Evolutionary conservation across 345 rosid species (phyloP), one percentile per base, ranked within the genome.

Genomic region (Sisymbrium altissimum): DNA sequence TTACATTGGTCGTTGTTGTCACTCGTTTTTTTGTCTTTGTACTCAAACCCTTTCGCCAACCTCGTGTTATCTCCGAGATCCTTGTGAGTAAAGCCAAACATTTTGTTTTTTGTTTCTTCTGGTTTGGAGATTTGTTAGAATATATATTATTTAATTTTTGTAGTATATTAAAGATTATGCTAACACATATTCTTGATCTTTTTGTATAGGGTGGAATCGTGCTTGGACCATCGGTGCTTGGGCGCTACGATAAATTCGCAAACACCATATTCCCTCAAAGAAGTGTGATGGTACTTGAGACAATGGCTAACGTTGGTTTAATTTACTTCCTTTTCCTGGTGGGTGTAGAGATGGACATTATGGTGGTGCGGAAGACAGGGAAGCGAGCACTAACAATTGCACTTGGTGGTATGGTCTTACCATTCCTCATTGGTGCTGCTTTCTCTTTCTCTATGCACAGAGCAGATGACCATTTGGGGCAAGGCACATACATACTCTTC

Each of bases 221-320:
- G 10, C 73, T 94, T 14, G 99, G 99, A 17, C 97, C 99, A 1
- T 89, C 99, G 0, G 87, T 87, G 10, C 86, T 92, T 1, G 97
- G 97, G 17, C 82, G 84, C 6, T 83, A 45, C 27, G 0, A 8
- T 1, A 12, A 0, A 30, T 86, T 90, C 5, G 82, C 92, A 6
- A 64, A 64, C 19, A 66, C 82, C 0, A 14, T 95, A 1, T 95
- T 95, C 64, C 99, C 99, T 7, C 75, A 86, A 0, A 79, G 91
- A 68, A 89, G 97, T 78, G 99, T 95, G 38, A 90, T 92, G 93
- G 97, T 95, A 71, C 97, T 95, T 17, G 99, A 95, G 78, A 91
- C 97, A 60, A 90, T 92, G 97, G 97, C 97, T 19, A 92, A 90
- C 18, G 85, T 95, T 3, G 97, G 99, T 39, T 90, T 95, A 38